A percentile compares a stretch with the other conserved stretches of the same genome.
Evolutionary conservation across 2,329 filamentous ascomycete genomes (phyloP).

Genomic region (Xylaria sp.): DNA sequence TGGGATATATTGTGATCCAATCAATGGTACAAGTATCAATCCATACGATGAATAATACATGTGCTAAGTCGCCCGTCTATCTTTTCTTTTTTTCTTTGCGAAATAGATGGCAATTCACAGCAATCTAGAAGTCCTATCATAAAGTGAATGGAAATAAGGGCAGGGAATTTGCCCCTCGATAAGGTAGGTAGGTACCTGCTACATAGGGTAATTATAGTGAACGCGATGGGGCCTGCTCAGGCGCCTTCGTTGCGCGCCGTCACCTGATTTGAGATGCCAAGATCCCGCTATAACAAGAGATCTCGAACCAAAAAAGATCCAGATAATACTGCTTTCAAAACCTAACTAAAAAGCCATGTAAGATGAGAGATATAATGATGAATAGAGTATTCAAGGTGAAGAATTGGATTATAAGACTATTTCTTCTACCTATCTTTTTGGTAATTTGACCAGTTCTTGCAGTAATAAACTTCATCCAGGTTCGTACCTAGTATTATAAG

Average conservation of each 20-base stretch:
- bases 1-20: slow-evolving; percentile 7
- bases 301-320: no score
- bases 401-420: no score
- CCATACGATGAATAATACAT: neutral
- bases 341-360: no score
- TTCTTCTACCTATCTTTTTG: no score
- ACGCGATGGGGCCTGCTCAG: slow-evolving; percentile 37
- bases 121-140: neutral
- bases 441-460: no score
- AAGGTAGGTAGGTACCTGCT: neutral
- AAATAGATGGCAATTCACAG: neutral
- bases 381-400: no score
- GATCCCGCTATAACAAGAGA: neutral
- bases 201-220: slow-evolving; percentile 27
- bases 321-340: no score
- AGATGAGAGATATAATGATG: no score
- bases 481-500: no score
- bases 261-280: slow-evolving; percentile 40
- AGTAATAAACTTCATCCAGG: no score
- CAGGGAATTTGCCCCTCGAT: slow-evolving; percentile 42
- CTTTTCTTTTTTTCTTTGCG: neutral
- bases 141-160: neutral
- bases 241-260: slow-evolving; percentile 40
- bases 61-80: neutral
- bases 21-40: neutral